Evolutionary conservation across 306 rosid species (phyloP), one percentile per base, ranked within the genome.

Genomic region (Cucumis melo): DNA sequence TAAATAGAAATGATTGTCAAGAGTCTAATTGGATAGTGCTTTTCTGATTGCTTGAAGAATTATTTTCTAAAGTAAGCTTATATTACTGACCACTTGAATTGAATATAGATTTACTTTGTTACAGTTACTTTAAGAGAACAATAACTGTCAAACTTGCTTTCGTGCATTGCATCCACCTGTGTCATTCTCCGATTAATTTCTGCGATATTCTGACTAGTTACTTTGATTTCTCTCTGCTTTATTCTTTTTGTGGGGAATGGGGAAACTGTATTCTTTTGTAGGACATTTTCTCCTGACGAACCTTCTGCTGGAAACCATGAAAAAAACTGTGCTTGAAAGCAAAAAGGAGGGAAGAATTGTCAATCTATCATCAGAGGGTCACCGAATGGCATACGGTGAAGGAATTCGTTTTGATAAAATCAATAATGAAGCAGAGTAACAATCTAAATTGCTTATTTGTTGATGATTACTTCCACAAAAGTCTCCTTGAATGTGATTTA

Each of bases 281-380:
- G 98, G 97, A 4, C 98, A 93, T 78, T 91, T 93, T 83, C 93
- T 88, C 81, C 81, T 91, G 82, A 91, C 92, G 54, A 84, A 89
- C 82, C 96, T 93, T 86, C 80, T 91, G 50, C 77, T 93, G 83
- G 96, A 88, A 61, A 88, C 87, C 70, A 91, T 93, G 97, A 89
- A 91, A 83, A 86, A 77, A 76, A 91, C 92, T 6, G 91, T 78
- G 39, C 66, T 54, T n/a, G 89, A 88, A 79, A 63, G 89, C 83
- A 87, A 82, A 56, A 82, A 17, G 78, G 98, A 88, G 82, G 97
- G 93, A 79, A 86, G 93, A 79, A 89, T 93, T 76, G 92, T 89
- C 55, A 87, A 82, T 82, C 34, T 93, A 17, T 83, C 97, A 67
- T 93, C 92, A 3, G 85, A 81, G 63, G 89, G 88, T 68, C 96